phyloP scores from a whole-genome alignment of 2,329 filamentous ascomycete genomes.

The Penicillium sp. region DNA sequence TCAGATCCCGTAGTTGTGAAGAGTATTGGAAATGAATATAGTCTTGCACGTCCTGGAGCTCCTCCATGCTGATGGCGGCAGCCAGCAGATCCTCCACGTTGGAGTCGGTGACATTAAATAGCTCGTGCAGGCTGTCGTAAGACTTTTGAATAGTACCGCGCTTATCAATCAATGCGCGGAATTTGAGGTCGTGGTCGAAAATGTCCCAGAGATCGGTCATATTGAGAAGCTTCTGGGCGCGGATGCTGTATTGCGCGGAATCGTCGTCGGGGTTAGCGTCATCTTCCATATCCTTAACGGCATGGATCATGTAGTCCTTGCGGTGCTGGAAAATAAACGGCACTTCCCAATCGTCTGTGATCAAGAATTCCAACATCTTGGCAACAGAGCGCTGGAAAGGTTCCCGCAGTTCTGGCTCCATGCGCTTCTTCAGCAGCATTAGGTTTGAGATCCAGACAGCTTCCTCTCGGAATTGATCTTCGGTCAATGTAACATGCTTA shows the following conservation, averaged over 20 bases:
- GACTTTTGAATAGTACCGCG: slow-evolving; percentile 80
- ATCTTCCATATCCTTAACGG: slow-evolving; percentile 67
- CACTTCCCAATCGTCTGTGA: slow-evolving; percentile 90
- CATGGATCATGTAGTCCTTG: slow-evolving; percentile 95
- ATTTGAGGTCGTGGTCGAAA: slow-evolving; percentile 92
- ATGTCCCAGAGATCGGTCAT: slow-evolving; percentile 96
- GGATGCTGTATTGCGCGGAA: slow-evolving; percentile 67
- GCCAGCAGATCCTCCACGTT: slow-evolving; percentile 82
- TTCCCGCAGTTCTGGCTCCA: slow-evolving; percentile 70
- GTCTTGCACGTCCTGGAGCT: slow-evolving; percentile 94
- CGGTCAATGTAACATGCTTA: slow-evolving; percentile 74
- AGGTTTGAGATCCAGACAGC: slow-evolving; percentile 87
- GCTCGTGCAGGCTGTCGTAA: slow-evolving; percentile 70
- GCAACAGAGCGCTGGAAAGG: slow-evolving; percentile 86
- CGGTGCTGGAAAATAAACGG: slow-evolving; percentile 98
- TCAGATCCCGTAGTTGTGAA: slow-evolving; percentile 77
- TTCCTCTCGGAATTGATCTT: slow-evolving; percentile 88
- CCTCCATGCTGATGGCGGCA: slow-evolving; percentile 82
- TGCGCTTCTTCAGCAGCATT: slow-evolving; percentile 82
- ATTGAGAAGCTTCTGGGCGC: slow-evolving; percentile 83
- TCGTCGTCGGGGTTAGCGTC: slow-evolving; percentile 69
- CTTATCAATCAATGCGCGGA: slow-evolving; percentile 89
- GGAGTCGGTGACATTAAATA: slow-evolving; percentile 68
- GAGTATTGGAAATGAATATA: slow-evolving; percentile 95
- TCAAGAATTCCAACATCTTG: slow-evolving; percentile 93